Percentiles rank a stretch among this genome's conserved stretches.
Evolutionary conservation across 352 stramenopile species (phyloP).

Genomic region (Halophytophthora polymorphica): DNA sequence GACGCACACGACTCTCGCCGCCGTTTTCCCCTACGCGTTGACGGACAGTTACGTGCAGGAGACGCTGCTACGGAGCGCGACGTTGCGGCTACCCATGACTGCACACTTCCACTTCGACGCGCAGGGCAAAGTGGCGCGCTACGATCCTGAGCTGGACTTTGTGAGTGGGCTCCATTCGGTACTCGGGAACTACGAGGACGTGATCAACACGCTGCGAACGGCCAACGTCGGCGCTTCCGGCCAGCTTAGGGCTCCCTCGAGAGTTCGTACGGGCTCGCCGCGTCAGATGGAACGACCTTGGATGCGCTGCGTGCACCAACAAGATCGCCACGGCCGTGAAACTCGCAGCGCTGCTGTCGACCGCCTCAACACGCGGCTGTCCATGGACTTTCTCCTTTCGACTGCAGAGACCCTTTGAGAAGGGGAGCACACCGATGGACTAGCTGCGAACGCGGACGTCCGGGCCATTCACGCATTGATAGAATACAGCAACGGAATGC

Average conservation of each 20-base stretch:
- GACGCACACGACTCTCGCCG: slow-evolving; percentile 9
- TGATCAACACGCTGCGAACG: slow-evolving; percentile 15
- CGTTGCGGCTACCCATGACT: slow-evolving; percentile 13
- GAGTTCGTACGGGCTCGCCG: not conserved
- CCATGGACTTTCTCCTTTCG: slow-evolving; percentile 20
- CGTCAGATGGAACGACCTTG: not conserved
- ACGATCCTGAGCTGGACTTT: slow-evolving; percentile 18
- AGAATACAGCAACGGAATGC: too few relatives aligned
- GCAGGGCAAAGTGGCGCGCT: slow-evolving; percentile 21
- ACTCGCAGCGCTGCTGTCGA: not conserved
- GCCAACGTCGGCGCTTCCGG: slow-evolving; percentile 16
- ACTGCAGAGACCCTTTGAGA: not conserved
- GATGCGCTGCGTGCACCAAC: not conserved
- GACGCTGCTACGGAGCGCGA: slow-evolving; percentile 13
- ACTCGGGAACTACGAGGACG: slow-evolving; percentile 17
- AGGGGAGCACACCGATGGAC: not conserved
- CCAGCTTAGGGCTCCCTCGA: slow-evolving; percentile 11
- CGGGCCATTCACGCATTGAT: too few relatives aligned
- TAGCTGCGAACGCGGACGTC: too few relatives aligned
- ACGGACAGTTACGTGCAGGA: slow-evolving; percentile 5
- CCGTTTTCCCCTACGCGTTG: slow-evolving; percentile 9
- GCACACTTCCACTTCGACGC: slow-evolving; percentile 24
- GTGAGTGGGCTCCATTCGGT: slow-evolving; percentile 14
- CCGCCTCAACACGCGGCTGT: slow-evolving; percentile 14
- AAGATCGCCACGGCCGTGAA: too few relatives aligned